Conservation (phyloP, 352 stramenopile genomes). For the Pythium biforme region DNA sequence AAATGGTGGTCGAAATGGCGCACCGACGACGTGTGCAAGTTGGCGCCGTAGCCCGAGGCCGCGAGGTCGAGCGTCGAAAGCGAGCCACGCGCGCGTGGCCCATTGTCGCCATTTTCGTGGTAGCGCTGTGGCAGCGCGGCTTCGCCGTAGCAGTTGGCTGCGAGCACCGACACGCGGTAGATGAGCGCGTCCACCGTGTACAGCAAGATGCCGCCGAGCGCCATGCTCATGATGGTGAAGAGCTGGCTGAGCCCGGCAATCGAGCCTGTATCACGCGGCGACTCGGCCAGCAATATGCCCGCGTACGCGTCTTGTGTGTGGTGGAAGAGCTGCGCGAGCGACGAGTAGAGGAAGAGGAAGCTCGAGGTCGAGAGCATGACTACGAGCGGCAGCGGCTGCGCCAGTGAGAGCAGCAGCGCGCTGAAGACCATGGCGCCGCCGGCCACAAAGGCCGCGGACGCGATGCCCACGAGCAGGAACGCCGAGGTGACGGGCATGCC, state of each 20-base stretch:
- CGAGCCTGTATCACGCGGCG: neutral
- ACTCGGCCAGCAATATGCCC: neutral
- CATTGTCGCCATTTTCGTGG: neutral
- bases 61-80: slow-evolving; percentile 19
- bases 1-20: slow-evolving; percentile 1
- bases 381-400: slow-evolving; percentile 23
- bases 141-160: slow-evolving; percentile 19
- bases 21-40: slow-evolving; percentile 16
- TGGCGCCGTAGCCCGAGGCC: slow-evolving; percentile 2
- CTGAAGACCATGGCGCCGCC: slow-evolving; percentile 32
- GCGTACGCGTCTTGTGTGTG: slow-evolving; percentile 14
- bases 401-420: slow-evolving; percentile 22
- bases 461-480: slow-evolving; percentile 22
- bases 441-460: slow-evolving; percentile 19
- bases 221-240: slow-evolving; percentile 17
- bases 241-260: slow-evolving; percentile 12
- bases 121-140: slow-evolving; percentile 3
- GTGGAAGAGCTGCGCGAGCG: slow-evolving; percentile 16
- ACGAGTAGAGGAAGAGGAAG: slow-evolving; percentile 25
- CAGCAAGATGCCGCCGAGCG: slow-evolving; percentile 20
- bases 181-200: slow-evolving; percentile 23
- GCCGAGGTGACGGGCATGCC: slow-evolving; percentile 16
- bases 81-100: slow-evolving; percentile 8
- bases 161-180: slow-evolving; percentile 24
- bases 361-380: slow-evolving; percentile 29